Conservation (phyloP, 2,329 filamentous ascomycete genomes). For the Hawksworthiomyces lignivorus region DNA sequence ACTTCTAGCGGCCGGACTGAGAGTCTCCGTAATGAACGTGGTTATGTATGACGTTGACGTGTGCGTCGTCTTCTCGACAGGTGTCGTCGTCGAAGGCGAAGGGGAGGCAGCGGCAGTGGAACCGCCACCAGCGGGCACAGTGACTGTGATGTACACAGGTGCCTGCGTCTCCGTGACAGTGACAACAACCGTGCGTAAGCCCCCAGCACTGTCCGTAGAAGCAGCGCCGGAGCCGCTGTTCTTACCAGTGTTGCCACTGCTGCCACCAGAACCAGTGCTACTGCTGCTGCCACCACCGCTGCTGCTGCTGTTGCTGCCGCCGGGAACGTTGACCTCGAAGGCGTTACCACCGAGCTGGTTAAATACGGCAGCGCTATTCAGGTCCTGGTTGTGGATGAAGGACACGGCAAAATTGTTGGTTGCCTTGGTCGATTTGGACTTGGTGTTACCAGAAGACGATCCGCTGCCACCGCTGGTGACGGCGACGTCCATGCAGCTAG, state of each 20-base stretch:
- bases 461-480: slow-evolving; percentile 10
- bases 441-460: too few relatives aligned
- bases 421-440: too few relatives aligned
- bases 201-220: slow-evolving; percentile 12
- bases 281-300: slow-evolving; percentile 9
- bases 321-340: slow-evolving; percentile 35
- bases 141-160: slow-evolving; percentile 11
- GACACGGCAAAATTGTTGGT: slow-evolving; percentile 13
- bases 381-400: slow-evolving; percentile 30
- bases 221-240: not conserved
- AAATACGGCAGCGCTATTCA: slow-evolving; percentile 36
- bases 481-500: slow-evolving; percentile 34
- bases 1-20: not conserved
- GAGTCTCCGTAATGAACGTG: not conserved
- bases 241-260: slow-evolving; percentile 9
- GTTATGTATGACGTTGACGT: not conserved
- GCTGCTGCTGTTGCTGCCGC: not conserved
- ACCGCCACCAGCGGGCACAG: not conserved
- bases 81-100: not conserved
- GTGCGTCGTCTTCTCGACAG: not conserved
- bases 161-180: slow-evolving; percentile 31
- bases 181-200: slow-evolving; percentile 28
- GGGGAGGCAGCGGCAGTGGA: not conserved
- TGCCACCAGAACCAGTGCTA: slow-evolving; percentile 12
- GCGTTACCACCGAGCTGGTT: slow-evolving; percentile 34